Evolutionary conservation across 1,284 basidiomycete genomes (phyloP).

Genomic region (Fomitiporia mediterranea): DNA sequence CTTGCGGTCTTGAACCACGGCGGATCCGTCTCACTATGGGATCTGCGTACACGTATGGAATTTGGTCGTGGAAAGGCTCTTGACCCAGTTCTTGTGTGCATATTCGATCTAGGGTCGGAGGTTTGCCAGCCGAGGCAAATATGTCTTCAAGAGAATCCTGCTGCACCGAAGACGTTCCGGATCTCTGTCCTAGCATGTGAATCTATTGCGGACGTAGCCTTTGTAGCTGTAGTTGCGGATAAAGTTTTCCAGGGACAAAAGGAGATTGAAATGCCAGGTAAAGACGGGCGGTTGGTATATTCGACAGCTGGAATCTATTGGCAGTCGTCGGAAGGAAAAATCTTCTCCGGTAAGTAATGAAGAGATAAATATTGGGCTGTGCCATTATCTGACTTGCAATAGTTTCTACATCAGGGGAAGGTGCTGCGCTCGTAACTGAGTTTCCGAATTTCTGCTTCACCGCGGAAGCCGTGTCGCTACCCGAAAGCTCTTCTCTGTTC

Average conservation of each 20-base stretch:
- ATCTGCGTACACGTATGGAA: slow-evolving; percentile 57
- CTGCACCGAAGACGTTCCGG: neutral
- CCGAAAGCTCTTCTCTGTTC: slow-evolving; percentile 35
- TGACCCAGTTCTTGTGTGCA: slow-evolving; percentile 53
- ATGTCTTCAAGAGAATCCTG: neutral
- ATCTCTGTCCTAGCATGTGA: slow-evolving; percentile 1
- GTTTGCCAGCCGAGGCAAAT: slow-evolving; percentile 12
- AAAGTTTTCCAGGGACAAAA: neutral
- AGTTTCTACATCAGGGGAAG: slow-evolving; percentile 3
- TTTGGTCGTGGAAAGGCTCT: slow-evolving; percentile 62
- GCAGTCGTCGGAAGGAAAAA: slow-evolving; percentile 47
- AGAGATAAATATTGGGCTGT: neutral
- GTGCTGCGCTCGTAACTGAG: slow-evolving; percentile 30
- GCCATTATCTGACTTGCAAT: neutral
- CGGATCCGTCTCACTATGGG: slow-evolving; percentile 64
- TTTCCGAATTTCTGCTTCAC: slow-evolving; percentile 61
- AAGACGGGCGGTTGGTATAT: slow-evolving; percentile 40
- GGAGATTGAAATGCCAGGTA: slow-evolving; percentile 4
- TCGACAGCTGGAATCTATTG: slow-evolving; percentile 35
- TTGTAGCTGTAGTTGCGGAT: neutral
- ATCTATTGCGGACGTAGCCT: neutral
- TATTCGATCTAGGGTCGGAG: slow-evolving; percentile 30
- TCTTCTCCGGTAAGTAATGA: slow-evolving; percentile 45
- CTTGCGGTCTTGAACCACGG: slow-evolving; percentile 68
- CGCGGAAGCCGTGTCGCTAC: slow-evolving; percentile 30